A percentile compares a stretch with the other conserved stretches of the same genome.
Conservation (phyloP, 257 asterid species). For the Echium plantagineum region DNA sequence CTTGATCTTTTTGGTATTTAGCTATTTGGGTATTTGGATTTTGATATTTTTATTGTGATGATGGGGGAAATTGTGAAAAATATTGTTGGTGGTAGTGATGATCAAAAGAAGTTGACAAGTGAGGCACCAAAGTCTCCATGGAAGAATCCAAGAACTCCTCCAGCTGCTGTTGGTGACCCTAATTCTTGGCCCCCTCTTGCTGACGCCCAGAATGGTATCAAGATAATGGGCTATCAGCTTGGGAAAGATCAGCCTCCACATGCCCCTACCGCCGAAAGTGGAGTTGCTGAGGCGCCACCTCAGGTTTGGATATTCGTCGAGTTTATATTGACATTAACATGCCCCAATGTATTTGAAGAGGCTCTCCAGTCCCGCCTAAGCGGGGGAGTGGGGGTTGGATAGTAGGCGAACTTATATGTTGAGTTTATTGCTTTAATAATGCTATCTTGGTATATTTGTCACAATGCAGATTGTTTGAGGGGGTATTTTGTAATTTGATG, state of each 20-base stretch:
- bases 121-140: slow-evolving; percentile 67
- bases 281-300: background rate
- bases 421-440: background rate
- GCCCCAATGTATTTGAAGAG: too few species aligned
- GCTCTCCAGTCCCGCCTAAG: too few species aligned
- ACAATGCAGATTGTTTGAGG: background rate
- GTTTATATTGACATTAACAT: too few species aligned
- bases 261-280: background rate
- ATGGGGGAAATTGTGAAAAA: slow-evolving; percentile 46
- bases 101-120: slow-evolving; percentile 25
- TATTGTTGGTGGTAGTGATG: slow-evolving; percentile 25
- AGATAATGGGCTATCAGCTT: background rate
- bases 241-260: too few species aligned
- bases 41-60: slow-evolving; percentile 3
- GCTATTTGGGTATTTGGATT: background rate
- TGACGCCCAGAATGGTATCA: slow-evolving; percentile 14
- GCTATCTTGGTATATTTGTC: background rate
- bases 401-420: background rate
- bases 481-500: too few species aligned
- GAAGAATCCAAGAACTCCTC: slow-evolving; percentile 44
- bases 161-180: slow-evolving; percentile 32
- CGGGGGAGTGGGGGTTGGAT: too few species aligned
- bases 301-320: background rate
- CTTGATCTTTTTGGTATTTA: background rate
- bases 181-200: slow-evolving; percentile 81